phyloP scores from a whole-genome alignment of 2,329 filamentous ascomycete species.

The Blastomyces parvus region DNA sequence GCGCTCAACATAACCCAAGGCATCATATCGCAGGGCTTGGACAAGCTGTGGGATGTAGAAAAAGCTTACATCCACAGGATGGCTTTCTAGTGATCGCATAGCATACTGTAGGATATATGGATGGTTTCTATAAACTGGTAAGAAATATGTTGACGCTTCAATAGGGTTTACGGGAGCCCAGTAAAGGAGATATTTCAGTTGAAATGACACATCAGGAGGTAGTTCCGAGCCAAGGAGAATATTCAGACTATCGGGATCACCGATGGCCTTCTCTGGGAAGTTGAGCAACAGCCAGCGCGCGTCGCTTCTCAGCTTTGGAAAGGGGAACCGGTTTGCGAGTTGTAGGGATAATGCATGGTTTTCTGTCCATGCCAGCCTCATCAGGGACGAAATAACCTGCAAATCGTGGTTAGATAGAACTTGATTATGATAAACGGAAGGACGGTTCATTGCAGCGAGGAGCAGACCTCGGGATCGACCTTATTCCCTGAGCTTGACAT shows the following conservation, averaged over 20 bases:
- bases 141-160: conserved; percentile 84
- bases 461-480: conserved; percentile 12
- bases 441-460: background rate
- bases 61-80: conserved; percentile 94
- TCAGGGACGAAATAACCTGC: conserved; percentile 52
- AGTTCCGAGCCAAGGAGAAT: conserved; percentile 68
- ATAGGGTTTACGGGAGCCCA: conserved; percentile 91
- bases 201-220: conserved; percentile 68
- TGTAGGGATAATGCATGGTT: conserved; percentile 81
- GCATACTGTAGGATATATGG: conserved; percentile 94
- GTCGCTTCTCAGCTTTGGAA: conserved; percentile 60
- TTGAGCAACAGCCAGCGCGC: conserved; percentile 71
- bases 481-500: conserved; percentile 34
- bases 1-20: conserved; percentile 84
- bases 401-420: conserved; percentile 13
- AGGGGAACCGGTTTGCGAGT: conserved; percentile 68
- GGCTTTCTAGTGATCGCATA: conserved; percentile 86
- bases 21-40: conserved; percentile 86
- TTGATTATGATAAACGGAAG: background rate
- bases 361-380: conserved; percentile 80
- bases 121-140: conserved; percentile 83
- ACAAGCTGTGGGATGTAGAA: conserved; percentile 99
- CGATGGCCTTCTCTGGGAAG: conserved; percentile 71
- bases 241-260: conserved; percentile 72
- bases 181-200: conserved; percentile 87